Conservation (phyloP, 805 yeast genomes). For the Saturnispora hagleri region DNA sequence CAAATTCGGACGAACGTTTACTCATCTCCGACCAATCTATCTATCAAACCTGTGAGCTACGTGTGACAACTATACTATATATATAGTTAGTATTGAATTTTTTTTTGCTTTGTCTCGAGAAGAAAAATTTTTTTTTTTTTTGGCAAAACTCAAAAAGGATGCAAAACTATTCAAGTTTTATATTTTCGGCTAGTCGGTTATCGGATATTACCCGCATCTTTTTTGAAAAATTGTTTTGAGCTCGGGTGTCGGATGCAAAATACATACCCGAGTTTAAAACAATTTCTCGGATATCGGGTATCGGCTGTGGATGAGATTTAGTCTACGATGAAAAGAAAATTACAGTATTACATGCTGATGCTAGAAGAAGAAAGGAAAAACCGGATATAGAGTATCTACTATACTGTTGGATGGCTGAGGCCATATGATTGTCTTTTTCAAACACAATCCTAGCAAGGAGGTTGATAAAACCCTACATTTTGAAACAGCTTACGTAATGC, state of each 20-base stretch:
- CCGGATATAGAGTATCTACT: no score
- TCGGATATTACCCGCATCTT: no score
- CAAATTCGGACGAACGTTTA: constrained; percentile 7
- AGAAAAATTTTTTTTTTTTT: background rate
- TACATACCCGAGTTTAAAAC: background rate
- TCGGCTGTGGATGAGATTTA: background rate
- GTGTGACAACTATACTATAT: background rate
- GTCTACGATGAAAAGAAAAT: no score
- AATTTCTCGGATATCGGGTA: background rate
- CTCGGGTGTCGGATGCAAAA: no score
- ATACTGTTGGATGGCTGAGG: no score
- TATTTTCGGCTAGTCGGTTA: background rate
- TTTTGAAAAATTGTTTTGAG: no score
- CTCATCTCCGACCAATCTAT: background rate
- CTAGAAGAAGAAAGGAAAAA: no score
- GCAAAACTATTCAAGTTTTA: background rate
- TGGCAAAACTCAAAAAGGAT: background rate
- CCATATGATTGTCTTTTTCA: no score
- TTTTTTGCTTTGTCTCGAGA: background rate
- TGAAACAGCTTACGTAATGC: constrained; percentile 1
- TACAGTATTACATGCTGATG: no score
- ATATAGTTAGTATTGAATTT: constrained; percentile 1
- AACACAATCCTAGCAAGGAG: background rate
- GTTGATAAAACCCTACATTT: constrained; percentile 5
- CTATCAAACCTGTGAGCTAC: constrained; percentile 2